A percentile compares a stretch with the other conserved stretches of the same genome.
These are phyloP conservation scores for Bryoglossum gracile DNA, from an alignment of 495 filamentous ascomycete species.

Conservation along the genomic window DNA sequence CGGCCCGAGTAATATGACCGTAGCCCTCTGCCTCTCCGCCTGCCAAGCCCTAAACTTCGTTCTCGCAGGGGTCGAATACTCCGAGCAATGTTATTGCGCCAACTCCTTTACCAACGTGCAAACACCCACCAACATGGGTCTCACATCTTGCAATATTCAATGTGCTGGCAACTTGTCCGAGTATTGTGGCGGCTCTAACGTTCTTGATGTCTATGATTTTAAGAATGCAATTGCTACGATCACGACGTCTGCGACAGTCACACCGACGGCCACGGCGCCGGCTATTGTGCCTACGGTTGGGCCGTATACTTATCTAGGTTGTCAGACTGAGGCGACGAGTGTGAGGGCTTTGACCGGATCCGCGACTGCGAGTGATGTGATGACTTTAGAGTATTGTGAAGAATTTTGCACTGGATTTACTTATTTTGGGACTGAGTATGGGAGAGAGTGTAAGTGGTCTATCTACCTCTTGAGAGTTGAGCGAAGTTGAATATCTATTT, in stretches of 20 bases:
- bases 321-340: conserved; percentile 31
- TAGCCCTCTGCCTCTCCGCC: conserved; percentile 32
- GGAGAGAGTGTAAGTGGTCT: conserved; percentile 40
- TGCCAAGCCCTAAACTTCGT: conserved; percentile 29
- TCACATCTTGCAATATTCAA: conserved; percentile 2
- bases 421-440: conserved; percentile 44
- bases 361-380: conserved; percentile 38
- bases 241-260: not conserved
- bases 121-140: conserved; percentile 24
- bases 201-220: conserved; percentile 48
- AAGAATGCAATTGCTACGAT: conserved; percentile 25
- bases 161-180: conserved; percentile 37
- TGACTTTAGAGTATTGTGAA: conserved; percentile 44
- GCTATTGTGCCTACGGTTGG: conserved; percentile 9
- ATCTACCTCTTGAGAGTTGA: not conserved
- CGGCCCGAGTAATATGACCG: conserved; percentile 29
- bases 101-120: conserved; percentile 25
- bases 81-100: conserved; percentile 18
- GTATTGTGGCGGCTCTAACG: conserved; percentile 32
- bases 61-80: conserved; percentile 31
- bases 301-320: conserved; percentile 9
- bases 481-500: not conserved
- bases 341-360: conserved; percentile 22
- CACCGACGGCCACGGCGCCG: conserved; percentile 6
- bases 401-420: conserved; percentile 38